Evolutionary conservation across 108 stramenopile species (phyloP), one percentile per base, ranked within the genome.

Genomic region (Nitzschia sp.): DNA sequence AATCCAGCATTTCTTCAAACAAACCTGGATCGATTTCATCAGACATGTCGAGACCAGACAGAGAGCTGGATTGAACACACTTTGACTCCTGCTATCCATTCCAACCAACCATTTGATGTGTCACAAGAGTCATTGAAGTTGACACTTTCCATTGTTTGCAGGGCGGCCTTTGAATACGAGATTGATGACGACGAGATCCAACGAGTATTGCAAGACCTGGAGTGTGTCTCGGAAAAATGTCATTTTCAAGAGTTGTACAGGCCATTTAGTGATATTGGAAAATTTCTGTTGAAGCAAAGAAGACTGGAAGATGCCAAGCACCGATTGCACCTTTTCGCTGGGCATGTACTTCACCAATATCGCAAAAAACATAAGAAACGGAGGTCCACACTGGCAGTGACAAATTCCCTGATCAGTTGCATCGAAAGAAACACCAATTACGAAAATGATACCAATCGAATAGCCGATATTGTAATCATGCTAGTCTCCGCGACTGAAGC

Each of bases 401-500:
- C 56, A 25, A 48, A 72, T 51, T 71, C 78, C 15, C 65, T 84
- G 39, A 67, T 84, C 20, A 40, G 61, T n/a, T 63, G 64, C 50
- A 77, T 84, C 22, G 63, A 56, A 10, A 60, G 71, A 19, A 77
- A 70, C 54, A 58, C 41, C 24, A 69, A 77, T 10, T 84, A 79
- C 38, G 59, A 67, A 19, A 50, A 65, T 50, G 83, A 84, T 53
- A 39, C 60, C 6, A 53, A 70, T 40, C 66, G 76, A 24, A 62
- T 77, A 10, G 58, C 75, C 14, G 84, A 85, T 48, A 70, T 85
- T 29, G 56, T 75, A 0, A 62, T 78, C 53, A 46, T 85, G 21
- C 37, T 86, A 20, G 24, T 83, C 34, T 68, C 78, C 20, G 86
- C 83, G 14, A 57, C 73, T 26, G 86, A 83, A 10, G 80, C 80